A percentile compares a stretch with the other conserved stretches of the same genome.
Evolutionary conservation across 2,329 filamentous ascomycete species (phyloP).

Genomic region (Penicillium fuscoglaucum): DNA sequence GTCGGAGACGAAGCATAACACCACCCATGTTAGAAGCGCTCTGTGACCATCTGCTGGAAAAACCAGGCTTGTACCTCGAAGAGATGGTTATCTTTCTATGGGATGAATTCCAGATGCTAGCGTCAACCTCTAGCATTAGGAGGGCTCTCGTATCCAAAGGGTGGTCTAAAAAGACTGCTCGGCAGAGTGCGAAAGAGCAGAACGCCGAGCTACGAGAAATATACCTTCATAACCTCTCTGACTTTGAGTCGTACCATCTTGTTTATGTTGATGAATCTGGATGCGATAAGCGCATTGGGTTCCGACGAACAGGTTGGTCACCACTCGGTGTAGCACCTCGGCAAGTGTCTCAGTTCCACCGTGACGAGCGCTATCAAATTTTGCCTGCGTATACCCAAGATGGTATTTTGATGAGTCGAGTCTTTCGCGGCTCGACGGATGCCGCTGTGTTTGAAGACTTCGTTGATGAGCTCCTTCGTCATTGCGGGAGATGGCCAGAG

Average conservation of each 20-base stretch:
- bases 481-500: neutral
- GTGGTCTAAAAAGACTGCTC: slow-evolving; percentile 26
- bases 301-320: neutral
- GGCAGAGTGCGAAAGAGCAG: slow-evolving; percentile 34
- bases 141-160: slow-evolving; percentile 9
- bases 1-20: too few species aligned
- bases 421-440: neutral
- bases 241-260: slow-evolving; percentile 15
- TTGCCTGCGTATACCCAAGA: neutral
- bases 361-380: neutral
- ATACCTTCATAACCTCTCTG: slow-evolving; percentile 37
- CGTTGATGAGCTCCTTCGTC: neutral
- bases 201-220: slow-evolving; percentile 39
- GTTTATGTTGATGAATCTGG: neutral
- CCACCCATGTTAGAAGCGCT: too few species aligned
- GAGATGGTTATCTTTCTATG: too few species aligned
- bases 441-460: neutral
- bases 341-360: neutral
- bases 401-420: neutral
- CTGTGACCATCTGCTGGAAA: too few species aligned
- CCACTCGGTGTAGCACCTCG: slow-evolving; percentile 21
- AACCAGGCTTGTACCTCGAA: too few species aligned
- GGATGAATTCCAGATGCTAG: too few species aligned
- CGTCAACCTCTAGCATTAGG: slow-evolving; percentile 1
- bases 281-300: neutral